Conservation (phyloP, 441 rosid species). For the Adansonia grandidieri region DNA sequence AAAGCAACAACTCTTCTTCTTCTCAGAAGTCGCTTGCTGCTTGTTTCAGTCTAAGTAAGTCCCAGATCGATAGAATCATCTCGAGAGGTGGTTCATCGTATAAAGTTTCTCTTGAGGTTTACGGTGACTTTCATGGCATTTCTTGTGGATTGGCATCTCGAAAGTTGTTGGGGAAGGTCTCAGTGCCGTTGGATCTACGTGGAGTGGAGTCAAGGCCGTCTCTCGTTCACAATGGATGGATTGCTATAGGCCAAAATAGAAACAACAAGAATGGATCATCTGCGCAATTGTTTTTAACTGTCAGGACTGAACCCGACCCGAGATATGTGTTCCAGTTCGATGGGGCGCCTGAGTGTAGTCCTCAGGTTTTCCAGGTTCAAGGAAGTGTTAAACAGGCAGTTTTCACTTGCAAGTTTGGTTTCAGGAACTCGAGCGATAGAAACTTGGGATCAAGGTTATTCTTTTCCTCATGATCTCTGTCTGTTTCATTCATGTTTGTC, state of each 20-base stretch:
- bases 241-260: conserved; percentile 35
- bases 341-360: conserved; percentile 70
- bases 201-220: conserved; percentile 44
- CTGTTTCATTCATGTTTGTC: conserved; percentile 5
- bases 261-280: conserved; percentile 33
- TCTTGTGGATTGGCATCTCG: conserved; percentile 40
- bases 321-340: conserved; percentile 67
- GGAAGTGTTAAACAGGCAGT: conserved; percentile 66
- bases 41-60: conserved; percentile 51
- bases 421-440: conserved; percentile 48
- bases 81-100: conserved; percentile 21
- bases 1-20: conserved; percentile 6
- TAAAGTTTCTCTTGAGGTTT: conserved; percentile 40
- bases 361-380: conserved; percentile 70
- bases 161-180: conserved; percentile 50
- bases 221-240: conserved; percentile 59
- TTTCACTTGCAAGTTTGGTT: conserved; percentile 71
- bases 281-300: conserved; percentile 42
- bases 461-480: not conserved
- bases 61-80: conserved; percentile 39
- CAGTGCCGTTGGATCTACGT: conserved; percentile 48
- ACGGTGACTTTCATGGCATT: conserved; percentile 31
- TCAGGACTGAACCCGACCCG: conserved; percentile 63
- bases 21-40: conserved; percentile 48
- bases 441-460: conserved; percentile 50